phyloP scores from a whole-genome alignment of 2,329 filamentous ascomycete species.

The Tolypocladium paradoxum region DNA sequence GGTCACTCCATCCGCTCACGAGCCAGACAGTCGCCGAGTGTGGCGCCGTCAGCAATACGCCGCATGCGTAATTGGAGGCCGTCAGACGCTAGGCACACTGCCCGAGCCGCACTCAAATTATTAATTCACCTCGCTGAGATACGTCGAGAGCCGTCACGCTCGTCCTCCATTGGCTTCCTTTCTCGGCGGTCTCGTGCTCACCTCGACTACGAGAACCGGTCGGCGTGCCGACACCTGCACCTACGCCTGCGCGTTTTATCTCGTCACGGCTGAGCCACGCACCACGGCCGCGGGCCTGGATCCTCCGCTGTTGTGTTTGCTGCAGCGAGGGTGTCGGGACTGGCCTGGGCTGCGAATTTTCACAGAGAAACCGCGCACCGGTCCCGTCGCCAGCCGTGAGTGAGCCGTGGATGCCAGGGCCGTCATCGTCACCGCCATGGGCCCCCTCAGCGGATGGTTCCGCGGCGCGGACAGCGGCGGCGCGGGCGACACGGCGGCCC shows the following conservation, averaged over 20 bases:
- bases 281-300: neutral
- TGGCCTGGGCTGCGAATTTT: neutral
- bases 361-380: neutral
- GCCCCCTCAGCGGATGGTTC: slow-evolving; percentile 40
- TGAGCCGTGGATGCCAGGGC: neutral
- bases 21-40: neutral
- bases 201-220: neutral
- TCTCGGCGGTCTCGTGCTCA: neutral
- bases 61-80: neutral
- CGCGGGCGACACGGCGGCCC: slow-evolving; percentile 10
- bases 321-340: no score
- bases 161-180: neutral
- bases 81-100: neutral
- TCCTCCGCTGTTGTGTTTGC: neutral
- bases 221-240: neutral
- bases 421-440: slow-evolving; percentile 24
- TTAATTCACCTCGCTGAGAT: no score
- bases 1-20: neutral
- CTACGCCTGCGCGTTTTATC: neutral
- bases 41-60: neutral
- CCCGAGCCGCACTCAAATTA: neutral
- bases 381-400: neutral
- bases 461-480: slow-evolving; percentile 27
- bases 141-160: no score
- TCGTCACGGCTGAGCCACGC: neutral